Evolutionary conservation across 1,139 yeast genomes (phyloP), one percentile per base, ranked within the genome.

Genomic region (Suhomyces kunorum): DNA sequence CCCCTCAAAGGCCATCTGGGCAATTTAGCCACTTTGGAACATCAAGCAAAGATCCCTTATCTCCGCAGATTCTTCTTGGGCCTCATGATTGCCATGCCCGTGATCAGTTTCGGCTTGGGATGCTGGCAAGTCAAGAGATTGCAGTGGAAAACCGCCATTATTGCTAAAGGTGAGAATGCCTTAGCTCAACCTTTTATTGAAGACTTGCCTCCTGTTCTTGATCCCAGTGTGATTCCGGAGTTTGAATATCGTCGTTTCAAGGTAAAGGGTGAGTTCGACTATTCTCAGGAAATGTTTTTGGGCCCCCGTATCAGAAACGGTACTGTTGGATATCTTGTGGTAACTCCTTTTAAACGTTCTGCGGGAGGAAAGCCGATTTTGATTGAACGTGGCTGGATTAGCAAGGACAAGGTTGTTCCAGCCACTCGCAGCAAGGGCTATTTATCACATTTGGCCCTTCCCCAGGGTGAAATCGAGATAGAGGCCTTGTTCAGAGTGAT

Each of bases 381-480:
- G 42, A 76, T 92, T 24, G 95, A 88, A 60, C 77, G 99, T 50
- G 99, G 99, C 6, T 92, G 98, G 96, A 81, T 92, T 34, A 69
- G 80, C 24, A 88, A 85, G 51, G 84, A 81, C 13, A 80, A 79
- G 49, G 83, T 85, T 5, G 69, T 80, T 19, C 95, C 94, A 23
- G 64, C 69, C 8, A 64, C 71, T 6, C 76, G 98, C 52, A 45
- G 49, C 15, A 45, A 54, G 8, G 74, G 72, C 5, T 76, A 70
- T 53, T 72, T 76, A 57, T 73, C 71, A 33, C 90, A 78, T 60
- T 70, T 85, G 48, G 81, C 94, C 1, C 56, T 83, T 43, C 96
- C 96, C 1, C 66, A 72, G 46, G 95, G 90, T 8, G 84, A 80
- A 43, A 85, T 87, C 34, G 82, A 81, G 37, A 68, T 90, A 28